Conservation (phyloP, 768 basidiomycete species). For the Boletus vinaceobasis region DNA sequence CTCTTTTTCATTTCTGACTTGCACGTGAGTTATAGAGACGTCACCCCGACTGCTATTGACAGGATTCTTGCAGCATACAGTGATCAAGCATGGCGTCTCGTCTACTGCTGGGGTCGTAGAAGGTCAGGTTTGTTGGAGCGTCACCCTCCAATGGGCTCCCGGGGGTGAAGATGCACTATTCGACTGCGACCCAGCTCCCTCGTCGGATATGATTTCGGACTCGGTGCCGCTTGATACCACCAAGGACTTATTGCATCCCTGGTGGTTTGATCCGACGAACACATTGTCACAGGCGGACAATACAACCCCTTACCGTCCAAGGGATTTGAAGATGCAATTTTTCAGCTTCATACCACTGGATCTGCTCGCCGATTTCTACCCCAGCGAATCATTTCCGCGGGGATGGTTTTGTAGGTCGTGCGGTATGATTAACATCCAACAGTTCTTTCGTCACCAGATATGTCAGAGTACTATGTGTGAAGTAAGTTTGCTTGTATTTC, state of each 20-base stretch:
- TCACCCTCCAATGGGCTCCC: constrained; percentile 46
- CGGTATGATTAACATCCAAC: constrained; percentile 48
- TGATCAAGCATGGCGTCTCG: neutral
- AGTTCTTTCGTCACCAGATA: constrained; percentile 43
- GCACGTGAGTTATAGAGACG: constrained; percentile 28
- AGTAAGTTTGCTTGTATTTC: constrained; percentile 25
- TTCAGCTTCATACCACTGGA: constrained; percentile 30
- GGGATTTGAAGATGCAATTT: constrained; percentile 25
- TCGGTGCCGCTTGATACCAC: neutral
- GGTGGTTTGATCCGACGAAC: constrained; percentile 21
- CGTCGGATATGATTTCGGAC: neutral
- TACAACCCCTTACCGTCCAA: constrained; percentile 19
- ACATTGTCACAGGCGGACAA: neutral
- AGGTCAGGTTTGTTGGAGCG: constrained; percentile 43
- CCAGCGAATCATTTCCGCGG: constrained; percentile 35
- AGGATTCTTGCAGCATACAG: constrained; percentile 14
- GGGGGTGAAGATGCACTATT: constrained; percentile 45
- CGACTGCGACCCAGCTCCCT: neutral
- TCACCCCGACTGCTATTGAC: neutral
- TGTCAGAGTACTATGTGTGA: constrained; percentile 42
- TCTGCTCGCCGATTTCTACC: constrained; percentile 28
- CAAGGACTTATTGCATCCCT: constrained; percentile 13
- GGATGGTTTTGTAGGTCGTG: constrained; percentile 51
- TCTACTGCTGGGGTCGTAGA: constrained; percentile 3
- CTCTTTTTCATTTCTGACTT: constrained; percentile 43